A percentile compares a stretch with the other conserved stretches of the same genome.
These are phyloP conservation scores for Coemansia sp. DNA, from an alignment of 371 early-diverging fungal species.

Conservation along the genomic window DNA sequence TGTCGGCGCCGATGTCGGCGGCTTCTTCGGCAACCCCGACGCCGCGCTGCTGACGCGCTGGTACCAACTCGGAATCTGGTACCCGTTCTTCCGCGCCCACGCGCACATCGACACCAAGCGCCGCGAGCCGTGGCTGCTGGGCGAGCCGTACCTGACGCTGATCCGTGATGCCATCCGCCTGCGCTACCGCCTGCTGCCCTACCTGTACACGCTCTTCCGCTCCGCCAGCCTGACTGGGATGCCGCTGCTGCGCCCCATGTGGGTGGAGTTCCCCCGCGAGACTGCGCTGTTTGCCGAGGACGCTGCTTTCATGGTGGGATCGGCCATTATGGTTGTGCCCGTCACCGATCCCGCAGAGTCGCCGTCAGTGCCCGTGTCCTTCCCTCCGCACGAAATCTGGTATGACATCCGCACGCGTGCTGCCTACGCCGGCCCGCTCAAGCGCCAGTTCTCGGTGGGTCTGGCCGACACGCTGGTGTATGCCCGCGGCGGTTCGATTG, in stretches of 20 bases:
- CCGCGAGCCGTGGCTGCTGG: conserved; percentile 94
- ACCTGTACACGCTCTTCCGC: conserved; percentile 66
- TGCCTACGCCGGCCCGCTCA: conserved; percentile 32
- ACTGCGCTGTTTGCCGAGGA: conserved; percentile 52
- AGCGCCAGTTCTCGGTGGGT: conserved; percentile 54
- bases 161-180: conserved; percentile 57
- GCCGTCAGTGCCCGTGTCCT: conserved; percentile 52
- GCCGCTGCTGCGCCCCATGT: conserved; percentile 60
- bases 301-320: conserved; percentile 61
- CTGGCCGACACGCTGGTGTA: conserved; percentile 75
- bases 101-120: conserved; percentile 68
- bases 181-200: conserved; percentile 68
- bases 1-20: conserved; percentile 71
- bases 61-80: conserved; percentile 73
- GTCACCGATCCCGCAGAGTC: conserved; percentile 55
- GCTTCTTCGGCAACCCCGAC: conserved; percentile 62
- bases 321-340: conserved; percentile 60
- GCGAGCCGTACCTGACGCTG: conserved; percentile 66
- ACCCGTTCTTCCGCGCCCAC: conserved; percentile 76
- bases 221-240: conserved; percentile 56
- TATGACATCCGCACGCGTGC: conserved; percentile 69
- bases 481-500: conserved; percentile 82
- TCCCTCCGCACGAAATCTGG: conserved; percentile 62
- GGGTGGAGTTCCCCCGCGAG: conserved; percentile 57
- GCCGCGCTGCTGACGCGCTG: conserved; percentile 67